phyloP scores from a whole-genome alignment of 495 filamentous ascomycete species.

The Chlorociboria aeruginascens region DNA sequence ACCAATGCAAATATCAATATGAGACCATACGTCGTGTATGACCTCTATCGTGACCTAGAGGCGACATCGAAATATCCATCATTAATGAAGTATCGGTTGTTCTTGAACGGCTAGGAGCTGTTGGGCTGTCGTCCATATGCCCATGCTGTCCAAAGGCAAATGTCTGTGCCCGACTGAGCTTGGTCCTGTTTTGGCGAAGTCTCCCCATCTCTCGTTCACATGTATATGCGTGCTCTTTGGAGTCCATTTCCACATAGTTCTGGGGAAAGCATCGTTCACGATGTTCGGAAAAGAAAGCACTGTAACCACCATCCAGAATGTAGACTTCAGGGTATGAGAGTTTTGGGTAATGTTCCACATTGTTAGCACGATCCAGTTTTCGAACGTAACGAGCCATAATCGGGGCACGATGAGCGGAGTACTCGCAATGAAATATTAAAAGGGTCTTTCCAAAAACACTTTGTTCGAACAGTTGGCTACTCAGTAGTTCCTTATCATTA shows the following conservation, averaged over 20 bases:
- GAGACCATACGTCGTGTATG: slow-evolving; percentile 61
- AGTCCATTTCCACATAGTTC: slow-evolving; percentile 91
- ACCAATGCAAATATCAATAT: slow-evolving; percentile 35
- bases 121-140: slow-evolving; percentile 67
- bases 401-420: slow-evolving; percentile 93
- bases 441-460: slow-evolving; percentile 53
- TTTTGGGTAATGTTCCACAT: slow-evolving; percentile 70
- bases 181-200: slow-evolving; percentile 63
- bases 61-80: slow-evolving; percentile 37
- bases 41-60: slow-evolving; percentile 36
- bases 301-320: slow-evolving; percentile 94
- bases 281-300: slow-evolving; percentile 72
- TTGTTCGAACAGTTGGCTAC: slow-evolving; percentile 58
- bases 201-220: slow-evolving; percentile 91
- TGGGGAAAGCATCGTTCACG: slow-evolving; percentile 76
- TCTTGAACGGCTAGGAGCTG: slow-evolving; percentile 42
- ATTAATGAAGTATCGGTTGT: slow-evolving; percentile 26
- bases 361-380: slow-evolving; percentile 69
- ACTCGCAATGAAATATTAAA: slow-evolving; percentile 94
- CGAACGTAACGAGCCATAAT: slow-evolving; percentile 90
- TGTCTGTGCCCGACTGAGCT: slow-evolving; percentile 79
- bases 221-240: slow-evolving; percentile 74
- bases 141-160: slow-evolving; percentile 77
- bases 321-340: slow-evolving; percentile 94
- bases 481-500: slow-evolving; percentile 85